Evolutionary conservation across 2,329 filamentous ascomycete genomes (phyloP).

Genomic region (Colletotrichum sp.): DNA sequence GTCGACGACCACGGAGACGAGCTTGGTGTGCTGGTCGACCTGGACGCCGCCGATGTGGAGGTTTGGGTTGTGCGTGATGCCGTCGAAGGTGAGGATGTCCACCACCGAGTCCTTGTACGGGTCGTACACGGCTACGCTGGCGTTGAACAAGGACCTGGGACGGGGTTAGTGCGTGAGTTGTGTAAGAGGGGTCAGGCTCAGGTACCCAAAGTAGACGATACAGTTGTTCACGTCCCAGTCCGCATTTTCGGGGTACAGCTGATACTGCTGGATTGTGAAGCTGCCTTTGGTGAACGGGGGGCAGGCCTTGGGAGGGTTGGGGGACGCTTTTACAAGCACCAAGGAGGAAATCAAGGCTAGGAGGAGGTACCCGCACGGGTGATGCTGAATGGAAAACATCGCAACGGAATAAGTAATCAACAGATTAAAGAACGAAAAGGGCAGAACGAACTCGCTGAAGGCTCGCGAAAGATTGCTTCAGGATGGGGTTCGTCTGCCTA

Average conservation of each 20-base stretch:
- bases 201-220: conserved; percentile 34
- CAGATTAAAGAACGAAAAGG: background rate
- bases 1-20: conserved; percentile 21
- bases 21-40: conserved; percentile 16
- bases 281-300: conserved; percentile 24
- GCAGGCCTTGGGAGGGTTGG: conserved; percentile 2
- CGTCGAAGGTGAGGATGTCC: conserved; percentile 20
- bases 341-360: background rate
- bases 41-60: conserved; percentile 23
- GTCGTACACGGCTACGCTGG: conserved; percentile 24
- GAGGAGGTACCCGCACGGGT: background rate
- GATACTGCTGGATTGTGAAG: conserved; percentile 30
- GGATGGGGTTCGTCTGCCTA: background rate
- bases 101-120: conserved; percentile 20
- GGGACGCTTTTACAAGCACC: background rate
- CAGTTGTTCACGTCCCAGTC: conserved; percentile 37
- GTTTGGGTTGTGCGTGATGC: conserved; percentile 14
- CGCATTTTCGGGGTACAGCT: conserved; percentile 40
- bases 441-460: background rate
- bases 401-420: background rate
- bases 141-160: conserved; percentile 23
- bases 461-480: background rate
- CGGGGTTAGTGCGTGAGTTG: background rate
- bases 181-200: too few relatives aligned
- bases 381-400: background rate